phyloP scores from a whole-genome alignment of 2,329 filamentous ascomycete genomes.

The Tolypocladium paradoxum region DNA sequence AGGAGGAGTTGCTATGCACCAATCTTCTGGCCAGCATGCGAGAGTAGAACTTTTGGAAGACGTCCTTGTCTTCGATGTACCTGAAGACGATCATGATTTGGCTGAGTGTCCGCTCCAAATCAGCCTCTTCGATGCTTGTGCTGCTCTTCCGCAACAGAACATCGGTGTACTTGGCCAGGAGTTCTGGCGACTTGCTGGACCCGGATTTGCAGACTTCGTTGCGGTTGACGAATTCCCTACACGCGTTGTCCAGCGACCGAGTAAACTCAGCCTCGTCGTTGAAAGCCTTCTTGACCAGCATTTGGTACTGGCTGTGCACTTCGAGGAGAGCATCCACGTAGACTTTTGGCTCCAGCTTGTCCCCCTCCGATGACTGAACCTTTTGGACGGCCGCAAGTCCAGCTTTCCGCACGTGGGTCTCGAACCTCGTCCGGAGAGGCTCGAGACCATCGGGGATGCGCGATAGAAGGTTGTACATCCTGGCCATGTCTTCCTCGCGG shows the following conservation, averaged over 20 bases:
- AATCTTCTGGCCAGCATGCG: conserved; percentile 90
- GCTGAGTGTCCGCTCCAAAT: conserved; percentile 76
- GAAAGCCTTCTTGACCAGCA: conserved; percentile 84
- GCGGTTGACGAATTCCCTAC: conserved; percentile 94
- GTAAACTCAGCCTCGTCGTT: conserved; percentile 95
- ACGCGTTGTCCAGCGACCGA: conserved; percentile 89
- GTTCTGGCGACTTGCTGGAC: conserved; percentile 86
- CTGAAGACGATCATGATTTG: conserved; percentile 99
- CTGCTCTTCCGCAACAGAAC: conserved; percentile 85
- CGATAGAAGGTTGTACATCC: conserved; percentile 89
- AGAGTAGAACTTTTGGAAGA: conserved; percentile 99
- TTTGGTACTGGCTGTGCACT: conserved; percentile 87
- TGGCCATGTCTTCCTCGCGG: conserved; percentile 85
- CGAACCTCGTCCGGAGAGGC: conserved; percentile 76
- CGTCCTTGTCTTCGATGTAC: conserved; percentile 99
- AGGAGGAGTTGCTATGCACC: conserved; percentile 90
- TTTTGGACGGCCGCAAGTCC: conserved; percentile 84
- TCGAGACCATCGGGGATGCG: conserved; percentile 87
- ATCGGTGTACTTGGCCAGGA: conserved; percentile 93
- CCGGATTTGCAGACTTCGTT: conserved; percentile 93
- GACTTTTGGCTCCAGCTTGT: conserved; percentile 88
- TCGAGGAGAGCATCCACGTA: conserved; percentile 94
- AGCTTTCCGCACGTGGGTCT: conserved; percentile 84
- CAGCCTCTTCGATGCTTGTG: conserved; percentile 85
- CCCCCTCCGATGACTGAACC: conserved; percentile 72